Percentiles rank a stretch among this genome's conserved stretches.
These are phyloP conservation scores for Xylariales sp. DNA, from an alignment of 2,329 filamentous ascomycete species.

Conservation along the genomic window DNA sequence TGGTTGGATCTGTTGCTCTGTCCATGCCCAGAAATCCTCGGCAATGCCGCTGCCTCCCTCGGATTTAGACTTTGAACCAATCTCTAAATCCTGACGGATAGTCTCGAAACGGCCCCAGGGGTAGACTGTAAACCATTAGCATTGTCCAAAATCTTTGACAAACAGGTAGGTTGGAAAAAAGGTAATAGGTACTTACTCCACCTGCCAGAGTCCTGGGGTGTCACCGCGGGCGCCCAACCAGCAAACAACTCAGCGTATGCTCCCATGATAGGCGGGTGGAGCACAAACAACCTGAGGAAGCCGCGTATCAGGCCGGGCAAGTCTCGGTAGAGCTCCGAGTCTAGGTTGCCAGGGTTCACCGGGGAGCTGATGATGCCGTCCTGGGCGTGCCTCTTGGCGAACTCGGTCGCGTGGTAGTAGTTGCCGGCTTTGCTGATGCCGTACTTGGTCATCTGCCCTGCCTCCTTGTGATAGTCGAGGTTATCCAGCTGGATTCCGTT, in stretches of 20 bases:
- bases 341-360: constrained; percentile 2
- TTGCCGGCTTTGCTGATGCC: background rate
- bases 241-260: constrained; percentile 1
- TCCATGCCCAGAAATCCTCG: constrained; percentile 39
- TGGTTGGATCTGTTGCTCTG: constrained; percentile 30
- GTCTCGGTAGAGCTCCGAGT: background rate
- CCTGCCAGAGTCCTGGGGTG: background rate
- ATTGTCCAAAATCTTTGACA: too few species aligned
- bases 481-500: constrained; percentile 12
- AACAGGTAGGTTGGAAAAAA: too few species aligned
- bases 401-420: background rate
- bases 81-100: constrained; percentile 26
- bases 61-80: constrained; percentile 22
- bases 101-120: constrained; percentile 39
- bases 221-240: background rate
- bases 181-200: too few species aligned
- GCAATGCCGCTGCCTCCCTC: constrained; percentile 33
- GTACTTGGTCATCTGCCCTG: constrained; percentile 6
- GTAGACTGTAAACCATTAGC: constrained; percentile 31
- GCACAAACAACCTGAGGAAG: background rate
- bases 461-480: constrained; percentile 9
- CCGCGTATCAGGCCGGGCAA: background rate
- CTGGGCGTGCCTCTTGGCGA: background rate
- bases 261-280: background rate
- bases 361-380: constrained; percentile 2